phyloP scores from a whole-genome alignment of 225 moss, liverwort and hornwort genomes.

The Pseudisothecium myosuroides region DNA sequence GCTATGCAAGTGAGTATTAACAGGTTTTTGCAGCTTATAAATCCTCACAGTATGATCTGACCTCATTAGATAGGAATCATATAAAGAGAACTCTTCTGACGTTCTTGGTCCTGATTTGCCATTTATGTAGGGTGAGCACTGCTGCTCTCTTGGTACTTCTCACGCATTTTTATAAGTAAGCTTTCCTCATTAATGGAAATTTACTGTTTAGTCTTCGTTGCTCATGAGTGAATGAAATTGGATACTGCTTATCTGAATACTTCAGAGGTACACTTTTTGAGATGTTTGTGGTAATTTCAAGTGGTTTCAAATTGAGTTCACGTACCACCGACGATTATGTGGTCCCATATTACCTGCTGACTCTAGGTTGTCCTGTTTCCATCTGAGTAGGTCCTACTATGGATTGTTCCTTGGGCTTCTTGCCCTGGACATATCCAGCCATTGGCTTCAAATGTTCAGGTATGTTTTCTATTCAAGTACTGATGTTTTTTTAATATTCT shows the following conservation, averaged over 20 bases:
- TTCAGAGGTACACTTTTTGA: not conserved
- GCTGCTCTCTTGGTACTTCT: conserved; percentile 86
- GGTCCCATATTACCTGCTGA: not conserved
- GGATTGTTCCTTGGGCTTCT: conserved; percentile 75
- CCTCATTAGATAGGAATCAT: not conserved
- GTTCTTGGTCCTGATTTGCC: not conserved
- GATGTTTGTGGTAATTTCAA: not conserved
- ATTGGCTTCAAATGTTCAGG: conserved; percentile 99
- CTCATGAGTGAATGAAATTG: not conserved
- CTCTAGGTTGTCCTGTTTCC: not conserved
- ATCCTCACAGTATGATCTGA: not conserved
- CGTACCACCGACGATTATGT: not conserved
- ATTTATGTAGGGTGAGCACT: conserved; percentile 74
- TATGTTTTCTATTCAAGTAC: not conserved
- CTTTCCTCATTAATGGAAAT: not conserved
- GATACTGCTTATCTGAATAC: not conserved
- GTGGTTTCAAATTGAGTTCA: not conserved
- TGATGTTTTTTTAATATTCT: not conserved
- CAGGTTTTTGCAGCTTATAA: not conserved
- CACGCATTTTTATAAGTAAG: conserved; percentile 87
- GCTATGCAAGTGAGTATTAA: not conserved
- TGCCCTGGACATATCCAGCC: conserved; percentile 86
- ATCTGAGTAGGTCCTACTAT: conserved; percentile 20
- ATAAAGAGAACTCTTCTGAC: not conserved
- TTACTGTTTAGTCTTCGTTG: not conserved